Percentiles rank a stretch among this genome's conserved stretches.
phyloP scores from a whole-genome alignment of 2,329 filamentous ascomycete species.

The Apiospora kogelbergensis region DNA sequence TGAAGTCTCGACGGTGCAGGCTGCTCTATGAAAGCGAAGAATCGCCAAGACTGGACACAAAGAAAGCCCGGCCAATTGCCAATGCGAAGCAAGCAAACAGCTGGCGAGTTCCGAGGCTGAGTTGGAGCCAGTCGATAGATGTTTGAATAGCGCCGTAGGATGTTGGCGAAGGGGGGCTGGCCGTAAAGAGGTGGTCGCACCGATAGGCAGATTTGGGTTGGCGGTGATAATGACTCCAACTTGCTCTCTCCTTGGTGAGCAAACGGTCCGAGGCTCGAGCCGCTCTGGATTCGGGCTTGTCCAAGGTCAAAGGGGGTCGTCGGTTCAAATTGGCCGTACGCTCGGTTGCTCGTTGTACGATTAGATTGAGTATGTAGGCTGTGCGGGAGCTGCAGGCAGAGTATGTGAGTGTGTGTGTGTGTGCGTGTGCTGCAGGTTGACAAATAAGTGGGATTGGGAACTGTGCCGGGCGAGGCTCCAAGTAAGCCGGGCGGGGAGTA shows the following conservation, averaged over 20 bases:
- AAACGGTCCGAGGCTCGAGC: not conserved
- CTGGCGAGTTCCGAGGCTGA: not conserved
- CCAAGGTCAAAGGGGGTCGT: not conserved
- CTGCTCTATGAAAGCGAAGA: not conserved
- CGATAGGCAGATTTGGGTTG: not conserved
- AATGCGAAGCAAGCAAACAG: not conserved
- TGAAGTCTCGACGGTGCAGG: not conserved
- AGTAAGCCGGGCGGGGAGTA: not conserved
- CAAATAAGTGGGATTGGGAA: conserved; percentile 6
- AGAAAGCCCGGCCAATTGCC: conserved; percentile 1
- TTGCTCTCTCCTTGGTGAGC: not conserved
- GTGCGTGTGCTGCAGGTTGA: conserved; percentile 1
- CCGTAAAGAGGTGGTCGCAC: not conserved
- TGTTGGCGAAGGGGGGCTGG: not conserved
- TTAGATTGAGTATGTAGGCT: conserved; percentile 2
- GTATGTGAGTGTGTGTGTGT: not conserved
- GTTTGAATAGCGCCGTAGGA: not conserved
- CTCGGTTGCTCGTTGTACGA: conserved; percentile 5
- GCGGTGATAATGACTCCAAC: not conserved
- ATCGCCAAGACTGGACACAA: not conserved
- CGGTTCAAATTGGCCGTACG: not conserved
- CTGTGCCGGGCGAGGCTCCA: not conserved
- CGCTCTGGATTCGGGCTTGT: not conserved
- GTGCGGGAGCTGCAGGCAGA: conserved; percentile 2
- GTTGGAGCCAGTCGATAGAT: not conserved